Percentiles rank a stretch among this genome's conserved stretches.
phyloP scores from a whole-genome alignment of 2,329 filamentous ascomycete genomes.

The Grosmannia penicillata region DNA sequence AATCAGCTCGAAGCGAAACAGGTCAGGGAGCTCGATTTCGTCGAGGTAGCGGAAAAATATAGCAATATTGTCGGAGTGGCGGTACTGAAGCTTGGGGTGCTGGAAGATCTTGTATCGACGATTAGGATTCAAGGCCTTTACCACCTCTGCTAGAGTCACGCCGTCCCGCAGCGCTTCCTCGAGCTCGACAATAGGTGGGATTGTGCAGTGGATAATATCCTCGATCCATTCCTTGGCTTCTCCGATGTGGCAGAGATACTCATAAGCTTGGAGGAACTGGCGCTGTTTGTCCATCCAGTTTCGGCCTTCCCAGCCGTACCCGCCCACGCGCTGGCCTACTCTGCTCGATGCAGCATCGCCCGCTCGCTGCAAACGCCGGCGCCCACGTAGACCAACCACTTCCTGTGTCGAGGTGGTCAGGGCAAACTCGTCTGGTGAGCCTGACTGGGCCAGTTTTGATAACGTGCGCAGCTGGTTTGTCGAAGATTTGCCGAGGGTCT shows the following conservation, averaged over 20 bases:
- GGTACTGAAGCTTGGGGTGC: conserved; percentile 71
- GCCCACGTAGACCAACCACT: conserved; percentile 74
- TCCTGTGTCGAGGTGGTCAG: conserved; percentile 68
- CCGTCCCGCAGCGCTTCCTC: conserved; percentile 88
- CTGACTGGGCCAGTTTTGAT: conserved; percentile 66
- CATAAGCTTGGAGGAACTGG: conserved; percentile 91
- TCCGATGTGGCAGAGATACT: conserved; percentile 96
- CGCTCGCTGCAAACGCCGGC: conserved; percentile 65
- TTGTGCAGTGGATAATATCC: conserved; percentile 65
- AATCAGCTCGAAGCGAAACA: conserved; percentile 94
- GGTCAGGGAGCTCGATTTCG: conserved; percentile 80
- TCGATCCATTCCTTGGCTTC: conserved; percentile 99
- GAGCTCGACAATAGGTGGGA: conserved; percentile 84
- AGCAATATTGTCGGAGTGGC: conserved; percentile 96
- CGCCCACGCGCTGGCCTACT: conserved; percentile 29
- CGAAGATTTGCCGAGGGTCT: conserved; percentile 72
- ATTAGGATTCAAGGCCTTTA: conserved; percentile 73
- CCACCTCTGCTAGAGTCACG: conserved; percentile 85
- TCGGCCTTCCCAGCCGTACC: conserved; percentile 61
- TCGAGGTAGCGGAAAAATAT: conserved; percentile 90
- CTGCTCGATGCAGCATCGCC: conserved; percentile 34
- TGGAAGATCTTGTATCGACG: conserved; percentile 71
- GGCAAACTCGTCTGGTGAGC: conserved; percentile 63
- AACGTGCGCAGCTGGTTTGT: conserved; percentile 80
- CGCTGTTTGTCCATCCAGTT: conserved; percentile 99